Conservation (phyloP, 1,139 yeast genomes). For the Kluyveromyces sp. region DNA sequence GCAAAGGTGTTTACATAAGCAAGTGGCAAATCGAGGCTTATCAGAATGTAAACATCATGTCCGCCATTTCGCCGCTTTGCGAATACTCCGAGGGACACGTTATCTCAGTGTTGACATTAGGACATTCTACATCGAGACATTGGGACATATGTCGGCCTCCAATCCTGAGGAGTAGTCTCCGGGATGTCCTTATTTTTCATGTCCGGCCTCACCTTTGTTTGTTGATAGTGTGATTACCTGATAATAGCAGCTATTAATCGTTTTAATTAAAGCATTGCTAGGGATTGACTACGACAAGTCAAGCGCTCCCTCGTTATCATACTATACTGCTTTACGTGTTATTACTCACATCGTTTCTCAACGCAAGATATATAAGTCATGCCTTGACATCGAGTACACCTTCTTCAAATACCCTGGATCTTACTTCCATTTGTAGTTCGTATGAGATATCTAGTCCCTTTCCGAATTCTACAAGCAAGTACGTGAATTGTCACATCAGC, state of each 20-base stretch:
- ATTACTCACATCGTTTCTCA: not conserved
- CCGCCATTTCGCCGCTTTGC: not conserved
- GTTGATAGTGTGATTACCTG: not conserved
- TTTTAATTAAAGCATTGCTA: not conserved
- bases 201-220: not conserved
- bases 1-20: too few species aligned
- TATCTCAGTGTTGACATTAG: not conserved
- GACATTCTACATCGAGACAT: not conserved
- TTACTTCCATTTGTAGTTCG: too few species aligned
- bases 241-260: not conserved
- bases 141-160: not conserved
- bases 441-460: too few species aligned
- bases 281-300: too few species aligned
- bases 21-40: too few species aligned
- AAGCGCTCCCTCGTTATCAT: not conserved
- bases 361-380: not conserved
- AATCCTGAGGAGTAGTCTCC: not conserved
- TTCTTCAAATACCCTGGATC: too few species aligned
- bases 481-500: too few species aligned
- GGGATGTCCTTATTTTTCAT: not conserved
- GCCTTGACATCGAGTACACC: too few species aligned
- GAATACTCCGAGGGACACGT: constrained; percentile 3
- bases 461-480: too few species aligned
- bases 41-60: constrained; percentile 5
- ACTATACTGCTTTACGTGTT: not conserved